Conservation (phyloP, 2,329 filamentous ascomycete genomes). For the Pseudogymnoascus destructans region DNA sequence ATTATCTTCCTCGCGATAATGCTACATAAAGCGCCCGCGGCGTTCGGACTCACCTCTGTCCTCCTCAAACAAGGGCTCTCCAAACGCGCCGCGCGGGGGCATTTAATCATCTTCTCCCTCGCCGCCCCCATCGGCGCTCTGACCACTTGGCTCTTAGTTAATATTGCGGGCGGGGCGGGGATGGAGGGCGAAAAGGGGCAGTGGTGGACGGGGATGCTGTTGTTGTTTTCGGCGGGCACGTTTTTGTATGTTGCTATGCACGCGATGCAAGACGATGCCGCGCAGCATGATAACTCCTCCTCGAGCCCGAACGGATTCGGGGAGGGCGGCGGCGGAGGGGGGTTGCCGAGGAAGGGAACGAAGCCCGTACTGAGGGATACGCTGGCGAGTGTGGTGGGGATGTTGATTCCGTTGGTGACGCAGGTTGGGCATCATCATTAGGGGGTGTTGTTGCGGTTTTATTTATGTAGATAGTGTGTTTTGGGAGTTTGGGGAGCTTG, state of each 20-base stretch:
- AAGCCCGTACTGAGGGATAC: slow-evolving; percentile 55
- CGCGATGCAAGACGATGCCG: slow-evolving; percentile 73
- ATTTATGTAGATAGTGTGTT: background rate
- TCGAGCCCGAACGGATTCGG: slow-evolving; percentile 39
- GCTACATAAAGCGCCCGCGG: slow-evolving; percentile 92
- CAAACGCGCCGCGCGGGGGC: slow-evolving; percentile 70
- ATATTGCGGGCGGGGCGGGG: slow-evolving; percentile 53
- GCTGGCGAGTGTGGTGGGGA: slow-evolving; percentile 57
- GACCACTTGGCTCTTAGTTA: slow-evolving; percentile 67
- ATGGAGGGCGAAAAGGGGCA: slow-evolving; percentile 39
- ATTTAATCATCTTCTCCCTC: slow-evolving; percentile 81
- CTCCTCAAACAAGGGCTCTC: slow-evolving; percentile 82
- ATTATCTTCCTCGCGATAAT: slow-evolving; percentile 95
- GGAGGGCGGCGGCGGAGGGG: slow-evolving; percentile 27
- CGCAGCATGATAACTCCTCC: slow-evolving; percentile 31
- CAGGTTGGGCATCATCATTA: slow-evolving; percentile 63
- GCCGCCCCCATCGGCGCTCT: slow-evolving; percentile 81
- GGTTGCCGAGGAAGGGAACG: slow-evolving; percentile 31
- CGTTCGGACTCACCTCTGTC: slow-evolving; percentile 85
- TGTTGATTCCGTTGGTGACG: slow-evolving; percentile 65
- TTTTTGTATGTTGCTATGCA: slow-evolving; percentile 99
- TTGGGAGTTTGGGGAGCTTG: background rate
- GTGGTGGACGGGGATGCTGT: slow-evolving; percentile 84
- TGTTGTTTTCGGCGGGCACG: slow-evolving; percentile 91
- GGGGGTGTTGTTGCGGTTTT: slow-evolving; percentile 1